Conservation (phyloP, 2,329 filamentous ascomycete species). For the Exophiala calicioides region DNA sequence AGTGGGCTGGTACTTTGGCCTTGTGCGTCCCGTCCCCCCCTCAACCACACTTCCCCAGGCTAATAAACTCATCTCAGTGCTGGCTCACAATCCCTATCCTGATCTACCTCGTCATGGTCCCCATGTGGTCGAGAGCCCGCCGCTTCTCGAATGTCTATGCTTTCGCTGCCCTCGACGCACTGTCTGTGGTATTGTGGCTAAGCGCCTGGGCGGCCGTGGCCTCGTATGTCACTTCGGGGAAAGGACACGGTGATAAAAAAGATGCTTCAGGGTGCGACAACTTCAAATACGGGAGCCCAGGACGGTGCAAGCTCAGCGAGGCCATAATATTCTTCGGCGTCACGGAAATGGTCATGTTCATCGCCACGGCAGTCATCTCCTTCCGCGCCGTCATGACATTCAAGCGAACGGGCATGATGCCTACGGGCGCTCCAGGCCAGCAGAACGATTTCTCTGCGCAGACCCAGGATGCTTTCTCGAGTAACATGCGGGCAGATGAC, state of each 20-base stretch:
- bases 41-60: neutral
- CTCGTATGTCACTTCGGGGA: conserved; percentile 57
- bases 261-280: conserved; percentile 53
- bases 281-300: conserved; percentile 56
- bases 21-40: conserved; percentile 13
- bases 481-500: conserved; percentile 46
- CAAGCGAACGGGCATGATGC: conserved; percentile 58
- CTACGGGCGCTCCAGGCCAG: conserved; percentile 29
- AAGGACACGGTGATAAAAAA: conserved; percentile 50
- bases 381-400: conserved; percentile 58
- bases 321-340: conserved; percentile 59
- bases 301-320: conserved; percentile 59
- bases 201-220: conserved; percentile 59
- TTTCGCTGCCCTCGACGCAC: conserved; percentile 56
- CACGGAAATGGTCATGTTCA: conserved; percentile 60
- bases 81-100: conserved; percentile 60
- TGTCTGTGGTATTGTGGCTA: conserved; percentile 61
- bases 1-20: conserved; percentile 57
- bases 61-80: conserved; percentile 46
- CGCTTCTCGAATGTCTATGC: conserved; percentile 63
- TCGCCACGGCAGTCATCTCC: conserved; percentile 54
- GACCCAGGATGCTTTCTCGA: conserved; percentile 50
- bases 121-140: conserved; percentile 60
- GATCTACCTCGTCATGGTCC: conserved; percentile 61
- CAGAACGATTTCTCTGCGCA: conserved; percentile 51